A percentile compares a stretch with the other conserved stretches of the same genome.
Evolutionary conservation across 192 early-diverging fungal genomes (phyloP).

Genomic region (Coemansia sp.): DNA sequence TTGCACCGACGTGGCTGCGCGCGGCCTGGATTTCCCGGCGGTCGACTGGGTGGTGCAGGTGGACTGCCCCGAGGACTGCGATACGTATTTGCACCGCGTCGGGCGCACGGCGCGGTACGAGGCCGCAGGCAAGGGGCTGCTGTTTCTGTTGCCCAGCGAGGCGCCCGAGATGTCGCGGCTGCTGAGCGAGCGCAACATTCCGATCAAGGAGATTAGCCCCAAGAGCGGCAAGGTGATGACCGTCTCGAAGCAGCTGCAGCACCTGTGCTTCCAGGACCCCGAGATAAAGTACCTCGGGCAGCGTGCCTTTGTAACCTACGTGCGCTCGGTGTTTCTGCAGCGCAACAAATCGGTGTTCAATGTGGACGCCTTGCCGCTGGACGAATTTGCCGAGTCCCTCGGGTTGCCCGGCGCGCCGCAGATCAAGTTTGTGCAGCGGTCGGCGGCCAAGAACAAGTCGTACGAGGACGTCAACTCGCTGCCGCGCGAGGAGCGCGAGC

Average conservation of each 20-base stretch:
- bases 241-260: conserved; percentile 79
- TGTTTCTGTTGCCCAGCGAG: conserved; percentile 88
- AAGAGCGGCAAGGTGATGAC: conserved; percentile 78
- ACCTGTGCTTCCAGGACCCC: conserved; percentile 86
- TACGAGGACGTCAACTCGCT: conserved; percentile 52
- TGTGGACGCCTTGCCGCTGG: conserved; percentile 78
- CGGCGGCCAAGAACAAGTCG: conserved; percentile 65
- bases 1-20: conserved; percentile 93
- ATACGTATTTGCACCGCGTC: conserved; percentile 97
- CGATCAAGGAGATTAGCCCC: conserved; percentile 84
- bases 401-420: conserved; percentile 95
- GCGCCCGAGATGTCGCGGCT: conserved; percentile 73
- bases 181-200: conserved; percentile 72
- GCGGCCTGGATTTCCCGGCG: conserved; percentile 95
- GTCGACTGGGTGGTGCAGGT: conserved; percentile 99
- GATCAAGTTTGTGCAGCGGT: conserved; percentile 83
- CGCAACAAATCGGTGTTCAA: conserved; percentile 89
- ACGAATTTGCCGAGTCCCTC: conserved; percentile 80
- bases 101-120: conserved; percentile 96
- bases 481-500: conserved; percentile 40
- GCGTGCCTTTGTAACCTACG: conserved; percentile 93
- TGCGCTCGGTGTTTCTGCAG: conserved; percentile 88
- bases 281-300: conserved; percentile 97
- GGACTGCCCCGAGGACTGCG: conserved; percentile 95
- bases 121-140: conserved; percentile 76